Percentiles rank a stretch among this genome's conserved stretches.
Evolutionary conservation across 2,329 filamentous ascomycete species (phyloP).

Genomic region (Fusarium graminum): DNA sequence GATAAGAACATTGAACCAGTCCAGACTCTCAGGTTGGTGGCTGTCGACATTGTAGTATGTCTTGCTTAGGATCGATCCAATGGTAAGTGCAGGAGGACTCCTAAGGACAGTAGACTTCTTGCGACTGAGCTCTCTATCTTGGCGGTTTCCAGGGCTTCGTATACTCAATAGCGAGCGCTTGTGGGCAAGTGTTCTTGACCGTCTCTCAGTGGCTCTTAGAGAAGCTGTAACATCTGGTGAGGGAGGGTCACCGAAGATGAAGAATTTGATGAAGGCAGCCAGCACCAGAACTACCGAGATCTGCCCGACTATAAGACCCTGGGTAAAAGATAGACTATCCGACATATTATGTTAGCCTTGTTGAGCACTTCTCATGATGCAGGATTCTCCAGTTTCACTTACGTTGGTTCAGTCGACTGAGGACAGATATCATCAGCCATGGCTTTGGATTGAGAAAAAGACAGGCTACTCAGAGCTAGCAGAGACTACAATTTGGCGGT

Average conservation of each 20-base stretch:
- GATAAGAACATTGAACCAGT: slow-evolving; percentile 99
- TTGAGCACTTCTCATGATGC: slow-evolving; percentile 11
- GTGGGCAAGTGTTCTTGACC: slow-evolving; percentile 80
- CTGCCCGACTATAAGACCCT: slow-evolving; percentile 93
- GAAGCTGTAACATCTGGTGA: slow-evolving; percentile 84
- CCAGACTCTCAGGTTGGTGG: slow-evolving; percentile 94
- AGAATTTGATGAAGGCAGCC: slow-evolving; percentile 98
- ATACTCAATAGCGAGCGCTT: slow-evolving; percentile 78
- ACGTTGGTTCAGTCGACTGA: slow-evolving; percentile 60
- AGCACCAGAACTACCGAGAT: slow-evolving; percentile 91
- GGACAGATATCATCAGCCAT: slow-evolving; percentile 61
- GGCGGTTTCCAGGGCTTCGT: slow-evolving; percentile 60
- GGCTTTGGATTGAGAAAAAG: not conserved
- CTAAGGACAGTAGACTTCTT: slow-evolving; percentile 81
- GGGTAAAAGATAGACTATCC: slow-evolving; percentile 85
- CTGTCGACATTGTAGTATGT: slow-evolving; percentile 97
- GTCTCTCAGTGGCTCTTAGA: slow-evolving; percentile 79
- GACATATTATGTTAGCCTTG: slow-evolving; percentile 9
- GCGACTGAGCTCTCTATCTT: slow-evolving; percentile 64
- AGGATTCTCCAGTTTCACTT: slow-evolving; percentile 23
- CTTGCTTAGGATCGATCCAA: slow-evolving; percentile 94
- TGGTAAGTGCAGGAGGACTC: slow-evolving; percentile 81
- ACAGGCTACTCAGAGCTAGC: slow-evolving; percentile 1
- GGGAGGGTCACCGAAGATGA: slow-evolving; percentile 96
- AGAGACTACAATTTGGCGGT: not conserved